A percentile compares a stretch with the other conserved stretches of the same genome.
These are phyloP conservation scores for Gossypium rotundifolium DNA, from an alignment of 345 rosid species.

Conservation along the genomic window DNA sequence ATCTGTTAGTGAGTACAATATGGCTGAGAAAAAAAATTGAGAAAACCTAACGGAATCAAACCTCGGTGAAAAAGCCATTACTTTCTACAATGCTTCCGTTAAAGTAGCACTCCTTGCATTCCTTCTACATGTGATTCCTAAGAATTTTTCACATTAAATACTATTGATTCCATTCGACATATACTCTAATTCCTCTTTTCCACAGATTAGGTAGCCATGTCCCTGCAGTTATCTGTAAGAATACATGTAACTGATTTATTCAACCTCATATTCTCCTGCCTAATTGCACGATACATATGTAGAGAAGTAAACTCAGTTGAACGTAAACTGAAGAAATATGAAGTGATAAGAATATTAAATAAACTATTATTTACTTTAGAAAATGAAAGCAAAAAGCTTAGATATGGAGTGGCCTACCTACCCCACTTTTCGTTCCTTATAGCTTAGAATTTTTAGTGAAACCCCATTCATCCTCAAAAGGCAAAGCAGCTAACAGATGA, in stretches of 20 bases:
- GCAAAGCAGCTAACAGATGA: too few species aligned
- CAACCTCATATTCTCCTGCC: too few species aligned
- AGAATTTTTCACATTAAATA: not conserved
- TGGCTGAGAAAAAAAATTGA: too few species aligned
- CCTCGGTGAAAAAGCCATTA: not conserved
- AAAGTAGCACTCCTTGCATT: conserved; percentile 13
- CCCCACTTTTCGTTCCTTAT: conserved; percentile 2
- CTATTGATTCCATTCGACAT: not conserved
- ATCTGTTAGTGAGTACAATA: not conserved
- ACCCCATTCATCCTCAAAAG: too few species aligned
- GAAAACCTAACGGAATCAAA: too few species aligned
- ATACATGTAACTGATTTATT: too few species aligned
- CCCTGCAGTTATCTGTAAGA: not conserved
- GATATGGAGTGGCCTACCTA: conserved; percentile 11
- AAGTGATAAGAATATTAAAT: not conserved
- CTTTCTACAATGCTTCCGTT: conserved; percentile 6
- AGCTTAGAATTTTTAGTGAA: too few species aligned
- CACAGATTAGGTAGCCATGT: too few species aligned
- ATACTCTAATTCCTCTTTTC: not conserved
- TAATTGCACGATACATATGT: too few species aligned
- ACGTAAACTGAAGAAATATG: conserved; percentile 1
- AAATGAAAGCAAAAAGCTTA: not conserved
- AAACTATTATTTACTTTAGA: conserved; percentile 5
- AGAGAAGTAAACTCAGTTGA: not conserved
- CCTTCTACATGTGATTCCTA: not conserved